Base-by-base conservation (phyloP, 768 basidiomycete species). In the Podaxis sp. region DNA sequence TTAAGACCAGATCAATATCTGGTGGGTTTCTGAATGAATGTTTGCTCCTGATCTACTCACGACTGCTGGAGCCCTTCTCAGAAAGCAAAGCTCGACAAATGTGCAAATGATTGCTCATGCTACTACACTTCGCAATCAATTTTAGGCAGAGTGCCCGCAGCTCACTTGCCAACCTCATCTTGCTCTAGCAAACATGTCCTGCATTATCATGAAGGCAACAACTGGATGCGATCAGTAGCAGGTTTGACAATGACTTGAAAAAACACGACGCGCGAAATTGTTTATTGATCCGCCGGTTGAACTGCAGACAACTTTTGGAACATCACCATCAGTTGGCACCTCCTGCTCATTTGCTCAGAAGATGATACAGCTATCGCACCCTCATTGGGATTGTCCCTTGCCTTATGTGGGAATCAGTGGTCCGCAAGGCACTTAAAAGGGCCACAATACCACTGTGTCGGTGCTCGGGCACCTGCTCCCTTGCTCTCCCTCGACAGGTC, bases 261-360 rank as follows among this genome's bases (percentile, higher is more conserved):
- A n/a, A 7, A 26, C 24, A 22, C 6, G 20, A 13, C 4, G 1
- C 20, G n/a, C 48, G 20, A 30, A 22, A 60, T 13, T 36, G 36
- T 24, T n/a, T 26, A 15, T 36, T 60, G 59, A 60, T 60, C 59
- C 51, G 59, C 51, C 59, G 51, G 51, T 20, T 40, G 54, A 38
- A 38, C 33, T 36, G 20, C 20, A 17, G 17, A 8, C 30, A 12
- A 48, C 33, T 59, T 59, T 60, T 38, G 5, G 17, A n/a, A 13
- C 2, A 54, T 30, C 51, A 12, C 7, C 26, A n/a, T 44, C 20
- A 6, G 3, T 53, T 41, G 51, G 37, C 17, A 38, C 20, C 17
- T 24, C 44, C 40, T 60, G 51, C 59, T 60, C 59, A 60, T 1
- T 53, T 60, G 59, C 59, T 60, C 59, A 60, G 26, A 60, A 44